Conservation (phyloP, 148 eudicot species). For the Rhododendron simsii region DNA sequence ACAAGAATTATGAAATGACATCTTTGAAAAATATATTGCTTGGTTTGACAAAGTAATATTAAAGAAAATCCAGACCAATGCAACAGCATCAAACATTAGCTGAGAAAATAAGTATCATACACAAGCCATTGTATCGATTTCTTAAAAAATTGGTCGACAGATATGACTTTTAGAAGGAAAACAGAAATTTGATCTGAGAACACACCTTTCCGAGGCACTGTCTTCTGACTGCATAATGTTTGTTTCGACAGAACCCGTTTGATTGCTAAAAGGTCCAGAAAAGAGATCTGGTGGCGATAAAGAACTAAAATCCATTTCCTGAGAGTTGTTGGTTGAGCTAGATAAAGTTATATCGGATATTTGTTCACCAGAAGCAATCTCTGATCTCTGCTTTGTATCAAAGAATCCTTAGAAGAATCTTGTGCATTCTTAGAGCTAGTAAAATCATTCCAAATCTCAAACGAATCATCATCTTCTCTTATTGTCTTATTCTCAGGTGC, state of each 20-base stretch:
- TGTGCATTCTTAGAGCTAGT: constrained; percentile 20
- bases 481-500: constrained; percentile 16
- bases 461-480: constrained; percentile 27
- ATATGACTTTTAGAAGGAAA: not conserved
- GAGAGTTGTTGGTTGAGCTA: constrained; percentile 26
- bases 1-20: not conserved
- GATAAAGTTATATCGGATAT: constrained; percentile 25
- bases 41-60: not conserved
- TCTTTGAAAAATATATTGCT: not conserved
- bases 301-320: constrained; percentile 33
- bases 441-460: constrained; percentile 51
- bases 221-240: constrained; percentile 23
- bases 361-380: constrained; percentile 9
- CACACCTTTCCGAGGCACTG: constrained; percentile 44
- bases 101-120: not conserved
- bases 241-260: constrained; percentile 24
- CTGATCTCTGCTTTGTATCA: constrained; percentile 14
- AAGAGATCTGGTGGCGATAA: constrained; percentile 36
- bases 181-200: constrained; percentile 2
- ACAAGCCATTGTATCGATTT: not conserved
- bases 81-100: not conserved
- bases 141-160: not conserved
- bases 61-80: not conserved
- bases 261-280: constrained; percentile 24
- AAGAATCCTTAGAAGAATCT: constrained; percentile 32